phyloP scores from a whole-genome alignment of 768 basidiomycete genomes.

The Lactifluus piperatus region DNA sequence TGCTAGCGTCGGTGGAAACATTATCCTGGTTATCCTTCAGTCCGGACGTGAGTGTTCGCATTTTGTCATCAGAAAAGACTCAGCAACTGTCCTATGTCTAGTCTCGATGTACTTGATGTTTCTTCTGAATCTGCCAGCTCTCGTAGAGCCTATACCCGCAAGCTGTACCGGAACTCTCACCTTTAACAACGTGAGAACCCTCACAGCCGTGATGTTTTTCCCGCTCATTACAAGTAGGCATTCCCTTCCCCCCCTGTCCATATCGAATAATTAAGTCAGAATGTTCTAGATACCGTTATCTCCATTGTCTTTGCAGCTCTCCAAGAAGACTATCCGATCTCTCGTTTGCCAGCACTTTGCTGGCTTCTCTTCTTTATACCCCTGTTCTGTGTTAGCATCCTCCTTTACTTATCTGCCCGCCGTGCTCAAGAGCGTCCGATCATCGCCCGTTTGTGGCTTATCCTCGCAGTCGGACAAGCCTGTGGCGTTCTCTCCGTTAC shows the following conservation, averaged over 20 bases:
- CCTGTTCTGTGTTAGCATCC: slow-evolving; percentile 10
- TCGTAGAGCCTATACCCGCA: slow-evolving; percentile 13
- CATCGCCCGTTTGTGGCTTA: slow-evolving; percentile 14
- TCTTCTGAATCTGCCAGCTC: slow-evolving; percentile 12
- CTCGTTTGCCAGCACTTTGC: slow-evolving; percentile 13
- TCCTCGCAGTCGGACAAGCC: slow-evolving; percentile 12
- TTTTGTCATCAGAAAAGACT: background rate
- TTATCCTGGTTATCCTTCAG: slow-evolving; percentile 1
- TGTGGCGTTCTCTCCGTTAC: slow-evolving; percentile 5
- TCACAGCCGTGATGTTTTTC: slow-evolving; percentile 9
- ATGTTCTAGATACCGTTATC: slow-evolving; percentile 7
- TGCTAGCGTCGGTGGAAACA: background rate
- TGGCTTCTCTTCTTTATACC: slow-evolving; percentile 17
- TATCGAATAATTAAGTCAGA: background rate
- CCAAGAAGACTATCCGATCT: slow-evolving; percentile 10
- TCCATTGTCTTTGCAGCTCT: slow-evolving; percentile 9
- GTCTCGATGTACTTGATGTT: slow-evolving; percentile 11
- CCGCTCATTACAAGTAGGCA: slow-evolving; percentile 6
- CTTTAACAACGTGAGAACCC: background rate
- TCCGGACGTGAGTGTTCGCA: slow-evolving; percentile 8
- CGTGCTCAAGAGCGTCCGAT: slow-evolving; percentile 3
- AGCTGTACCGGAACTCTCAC: background rate
- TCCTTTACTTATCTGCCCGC: slow-evolving; percentile 12
- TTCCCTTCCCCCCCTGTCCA: background rate
- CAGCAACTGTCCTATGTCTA: background rate